phyloP scores from a whole-genome alignment of 2,329 filamentous ascomycete species.

The Trichoderma koningiopsis region DNA sequence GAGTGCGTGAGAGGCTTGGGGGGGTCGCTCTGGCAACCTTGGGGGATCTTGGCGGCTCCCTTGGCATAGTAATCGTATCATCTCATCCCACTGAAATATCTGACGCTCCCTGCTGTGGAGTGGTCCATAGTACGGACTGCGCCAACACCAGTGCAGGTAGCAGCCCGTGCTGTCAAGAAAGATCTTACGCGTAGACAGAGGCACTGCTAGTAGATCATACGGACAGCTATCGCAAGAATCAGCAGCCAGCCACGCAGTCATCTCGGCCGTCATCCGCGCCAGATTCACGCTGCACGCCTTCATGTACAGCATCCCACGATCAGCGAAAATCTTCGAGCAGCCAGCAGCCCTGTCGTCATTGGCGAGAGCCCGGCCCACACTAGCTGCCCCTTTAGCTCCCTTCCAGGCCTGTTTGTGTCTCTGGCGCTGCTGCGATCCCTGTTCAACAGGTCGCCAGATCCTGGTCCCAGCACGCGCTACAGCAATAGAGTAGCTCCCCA shows the following conservation, averaged over 20 bases:
- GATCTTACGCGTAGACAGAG: neutral
- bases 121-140: neutral
- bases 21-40: slow-evolving; percentile 17
- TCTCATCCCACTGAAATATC: neutral
- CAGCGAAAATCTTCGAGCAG: slow-evolving; percentile 3
- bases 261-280: neutral
- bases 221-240: neutral
- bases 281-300: slow-evolving; percentile 8
- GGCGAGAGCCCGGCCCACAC: slow-evolving; percentile 9
- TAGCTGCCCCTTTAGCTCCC: slow-evolving; percentile 18
- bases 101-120: neutral
- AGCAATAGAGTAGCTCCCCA: slow-evolving; percentile 13
- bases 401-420: slow-evolving; percentile 15
- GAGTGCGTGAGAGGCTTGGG: slow-evolving; percentile 11
- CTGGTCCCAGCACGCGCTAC: slow-evolving; percentile 8
- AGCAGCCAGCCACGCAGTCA: neutral
- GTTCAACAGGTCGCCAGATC: slow-evolving; percentile 10
- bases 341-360: slow-evolving; percentile 17
- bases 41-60: slow-evolving; percentile 1
- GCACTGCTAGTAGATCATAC: neutral
- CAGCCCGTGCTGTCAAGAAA: neutral
- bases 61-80: slow-evolving; percentile 15
- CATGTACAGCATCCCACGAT: slow-evolving; percentile 11
- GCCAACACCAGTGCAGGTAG: neutral
- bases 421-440: slow-evolving; percentile 12